Conservation (phyloP, 2,329 filamentous ascomycete species). For the Chalaropsis ovoidea region DNA sequence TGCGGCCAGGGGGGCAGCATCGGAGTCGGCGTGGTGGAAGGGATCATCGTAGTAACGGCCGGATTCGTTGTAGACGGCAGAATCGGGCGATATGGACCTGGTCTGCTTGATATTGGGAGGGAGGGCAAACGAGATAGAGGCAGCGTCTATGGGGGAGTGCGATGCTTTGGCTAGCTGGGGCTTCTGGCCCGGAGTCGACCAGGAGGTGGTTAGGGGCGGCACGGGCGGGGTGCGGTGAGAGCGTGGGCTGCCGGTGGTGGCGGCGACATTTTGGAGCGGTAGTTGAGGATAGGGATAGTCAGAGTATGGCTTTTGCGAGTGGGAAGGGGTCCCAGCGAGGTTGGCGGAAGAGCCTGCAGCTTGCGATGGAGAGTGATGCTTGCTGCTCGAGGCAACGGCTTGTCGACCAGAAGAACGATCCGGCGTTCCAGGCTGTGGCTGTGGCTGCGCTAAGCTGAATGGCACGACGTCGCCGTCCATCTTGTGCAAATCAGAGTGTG, state of each 20-base stretch:
- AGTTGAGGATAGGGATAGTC: constrained; percentile 25
- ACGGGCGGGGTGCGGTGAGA: constrained; percentile 37
- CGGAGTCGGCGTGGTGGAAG: constrained; percentile 21
- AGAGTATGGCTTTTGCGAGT: constrained; percentile 17
- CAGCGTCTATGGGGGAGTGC: constrained; percentile 43
- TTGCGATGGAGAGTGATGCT: constrained; percentile 6
- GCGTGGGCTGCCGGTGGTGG: constrained; percentile 18
- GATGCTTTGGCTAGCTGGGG: not conserved
- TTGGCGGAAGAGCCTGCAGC: constrained; percentile 19
- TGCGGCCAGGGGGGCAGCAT: constrained; percentile 44
- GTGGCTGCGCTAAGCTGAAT: not conserved
- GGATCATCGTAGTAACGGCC: constrained; percentile 23
- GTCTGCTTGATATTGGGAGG: constrained; percentile 41
- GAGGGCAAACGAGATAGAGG: constrained; percentile 46
- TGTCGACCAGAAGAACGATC: constrained; percentile 20
- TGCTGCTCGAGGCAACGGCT: constrained; percentile 7
- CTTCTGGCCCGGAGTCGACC: constrained; percentile 24
- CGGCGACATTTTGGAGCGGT: constrained; percentile 1
- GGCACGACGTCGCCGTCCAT: constrained; percentile 20
- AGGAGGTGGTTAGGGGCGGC: constrained; percentile 28
- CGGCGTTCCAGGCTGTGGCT: constrained; percentile 21
- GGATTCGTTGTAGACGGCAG: constrained; percentile 20
- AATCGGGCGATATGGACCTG: constrained; percentile 29
- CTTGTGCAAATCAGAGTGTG: not conserved
- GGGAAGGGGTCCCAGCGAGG: constrained; percentile 16